Percentiles rank a stretch among this genome's conserved stretches.
phyloP scores from a whole-genome alignment of 2,329 filamentous ascomycete species.

The Capronia americana region DNA sequence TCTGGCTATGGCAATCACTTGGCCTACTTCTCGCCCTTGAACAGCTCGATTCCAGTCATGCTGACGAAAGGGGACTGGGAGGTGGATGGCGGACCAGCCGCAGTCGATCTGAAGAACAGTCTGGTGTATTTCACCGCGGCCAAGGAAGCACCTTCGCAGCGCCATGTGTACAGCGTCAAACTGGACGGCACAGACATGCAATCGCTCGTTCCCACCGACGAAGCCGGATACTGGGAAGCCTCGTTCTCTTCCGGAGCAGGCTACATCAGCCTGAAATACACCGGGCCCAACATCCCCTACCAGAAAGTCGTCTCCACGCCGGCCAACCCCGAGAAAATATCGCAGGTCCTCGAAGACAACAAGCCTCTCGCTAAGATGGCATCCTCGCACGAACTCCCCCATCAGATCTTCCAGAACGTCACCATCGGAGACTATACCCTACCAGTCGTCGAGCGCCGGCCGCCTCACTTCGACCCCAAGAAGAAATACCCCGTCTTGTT shows the following conservation, averaged over 20 bases:
- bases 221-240: slow-evolving; percentile 77
- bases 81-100: slow-evolving; percentile 82
- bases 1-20: slow-evolving; percentile 87
- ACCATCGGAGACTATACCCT: slow-evolving; percentile 79
- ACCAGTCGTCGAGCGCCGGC: slow-evolving; percentile 81
- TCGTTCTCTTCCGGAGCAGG: slow-evolving; percentile 85
- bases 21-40: slow-evolving; percentile 88
- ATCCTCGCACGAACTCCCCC: slow-evolving; percentile 78
- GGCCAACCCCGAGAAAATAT: slow-evolving; percentile 67
- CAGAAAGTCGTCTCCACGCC: slow-evolving; percentile 89
- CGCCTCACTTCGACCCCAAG: slow-evolving; percentile 82
- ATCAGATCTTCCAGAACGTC: slow-evolving; percentile 80
- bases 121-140: slow-evolving; percentile 90
- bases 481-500: slow-evolving; percentile 89
- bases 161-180: slow-evolving; percentile 88
- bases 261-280: slow-evolving; percentile 83
- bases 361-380: slow-evolving; percentile 70
- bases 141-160: slow-evolving; percentile 84
- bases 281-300: slow-evolving; percentile 84
- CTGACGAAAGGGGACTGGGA: slow-evolving; percentile 92
- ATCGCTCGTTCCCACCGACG: slow-evolving; percentile 73
- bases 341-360: slow-evolving; percentile 81
- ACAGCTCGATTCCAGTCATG: slow-evolving; percentile 80
- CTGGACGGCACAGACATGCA: slow-evolving; percentile 77
- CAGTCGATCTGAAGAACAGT: slow-evolving; percentile 82